Evolutionary conservation across 116 monocot species (phyloP), one percentile per base, ranked within the genome.

Genomic region (Cymodocea nodosa): DNA sequence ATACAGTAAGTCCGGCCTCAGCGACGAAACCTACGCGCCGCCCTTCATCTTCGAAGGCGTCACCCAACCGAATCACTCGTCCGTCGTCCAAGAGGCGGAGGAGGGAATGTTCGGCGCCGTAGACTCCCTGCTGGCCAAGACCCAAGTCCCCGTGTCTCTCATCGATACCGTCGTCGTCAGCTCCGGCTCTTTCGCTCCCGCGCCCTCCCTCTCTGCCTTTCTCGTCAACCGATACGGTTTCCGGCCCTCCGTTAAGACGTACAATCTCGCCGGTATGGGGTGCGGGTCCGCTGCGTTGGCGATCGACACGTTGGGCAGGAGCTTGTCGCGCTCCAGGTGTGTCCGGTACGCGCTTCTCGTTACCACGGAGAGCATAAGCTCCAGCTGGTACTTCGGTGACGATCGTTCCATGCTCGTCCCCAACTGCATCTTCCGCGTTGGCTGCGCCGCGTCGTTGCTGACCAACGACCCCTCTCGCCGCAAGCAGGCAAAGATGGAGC

Each of bases 351-450:
- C 72, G 0, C 74, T 93, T 3, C 75, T 93, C 9, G 80, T 84
- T 20, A 80, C 80, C 60, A 93, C 93, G 0, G 93, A 94, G 76
- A 74, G 64, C 82, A 78, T 65, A 15, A 78, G 86, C 67, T 59
- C 86, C 13, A 89, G 78, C 68, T 86, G 89, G 93, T 93, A 93
- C 77, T 94, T 84, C 22, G 86, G 86, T 3, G 79, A 75, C 17
- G 73, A 93, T 67, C 77, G 84, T 16, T 86, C 84, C 49, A 89
- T 94, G 94, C 82, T 94, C 16, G 89, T 94, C 19, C 82, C 89
- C 25, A 89, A 94, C 80, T 93, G 93, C 81, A 93, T 93, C 56
- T 93, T 93, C 64, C 81, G 85, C 0, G 85, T 74, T 0, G 93
- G 93, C 35, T 69, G 77, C 36, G 81, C 86, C 9, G 85, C 93